Conservation (phyloP, 23 red algal genomes). For the Pyropia yezoensis region DNA sequence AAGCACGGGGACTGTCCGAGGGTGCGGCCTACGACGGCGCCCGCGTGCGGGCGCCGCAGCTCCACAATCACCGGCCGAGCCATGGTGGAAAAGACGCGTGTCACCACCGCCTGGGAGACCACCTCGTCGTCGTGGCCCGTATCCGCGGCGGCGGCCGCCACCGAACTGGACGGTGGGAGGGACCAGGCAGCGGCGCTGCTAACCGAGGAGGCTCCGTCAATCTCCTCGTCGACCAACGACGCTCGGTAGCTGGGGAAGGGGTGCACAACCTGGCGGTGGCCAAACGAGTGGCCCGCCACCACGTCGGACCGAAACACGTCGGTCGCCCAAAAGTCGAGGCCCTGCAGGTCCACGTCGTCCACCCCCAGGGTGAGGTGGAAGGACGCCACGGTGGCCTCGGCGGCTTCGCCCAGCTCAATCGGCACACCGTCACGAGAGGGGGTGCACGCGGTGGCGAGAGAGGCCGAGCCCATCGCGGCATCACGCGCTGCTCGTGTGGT, state of each 20-base stretch:
- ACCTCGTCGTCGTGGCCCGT: conserved; percentile 24
- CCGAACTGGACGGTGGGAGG: neutral
- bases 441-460: no score
- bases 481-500: no score
- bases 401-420: no score
- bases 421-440: no score
- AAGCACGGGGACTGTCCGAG: neutral
- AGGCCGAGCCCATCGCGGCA: no score
- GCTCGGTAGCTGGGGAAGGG: conserved; percentile 10
- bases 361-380: conserved; percentile 34
- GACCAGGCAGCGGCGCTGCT: conserved; percentile 5
- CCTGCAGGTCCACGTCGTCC: conserved; percentile 56
- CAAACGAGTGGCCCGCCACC: conserved; percentile 28
- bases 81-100: conserved; percentile 57
- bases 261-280: conserved; percentile 46
- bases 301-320: conserved; percentile 24
- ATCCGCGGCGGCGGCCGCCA: neutral
- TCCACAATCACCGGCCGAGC: conserved; percentile 65
- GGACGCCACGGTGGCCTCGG: no score
- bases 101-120: conserved; percentile 31
- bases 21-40: conserved; percentile 25
- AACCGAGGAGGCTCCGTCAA: conserved; percentile 8
- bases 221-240: neutral
- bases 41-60: conserved; percentile 24
- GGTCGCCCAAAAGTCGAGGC: conserved; percentile 52